Conservation (phyloP, 306 rosid species). For the Hippophae tibetana region DNA sequence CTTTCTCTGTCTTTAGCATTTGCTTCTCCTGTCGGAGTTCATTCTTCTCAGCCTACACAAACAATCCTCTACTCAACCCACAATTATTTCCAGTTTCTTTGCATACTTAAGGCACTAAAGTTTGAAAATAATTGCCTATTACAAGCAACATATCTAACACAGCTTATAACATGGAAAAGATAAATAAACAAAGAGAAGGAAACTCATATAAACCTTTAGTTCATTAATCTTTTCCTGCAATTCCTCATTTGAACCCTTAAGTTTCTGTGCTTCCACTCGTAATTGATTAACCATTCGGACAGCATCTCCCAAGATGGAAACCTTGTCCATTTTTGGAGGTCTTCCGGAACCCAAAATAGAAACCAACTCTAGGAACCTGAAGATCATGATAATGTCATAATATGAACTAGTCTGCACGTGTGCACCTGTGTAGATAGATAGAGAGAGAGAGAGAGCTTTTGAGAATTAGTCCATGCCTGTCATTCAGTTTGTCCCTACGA, state of each 20-base stretch:
- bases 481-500: slow-evolving; percentile 81
- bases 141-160: background rate
- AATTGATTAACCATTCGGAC: slow-evolving; percentile 50
- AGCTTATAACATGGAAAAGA: background rate
- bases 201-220: slow-evolving; percentile 44
- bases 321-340: slow-evolving; percentile 76
- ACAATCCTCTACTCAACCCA: slow-evolving; percentile 9
- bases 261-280: slow-evolving; percentile 50
- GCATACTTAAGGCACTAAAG: background rate
- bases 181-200: slow-evolving; percentile 2
- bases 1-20: slow-evolving; percentile 72
- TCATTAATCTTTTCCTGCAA: slow-evolving; percentile 60
- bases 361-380: slow-evolving; percentile 83
- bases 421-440: slow-evolving; percentile 15
- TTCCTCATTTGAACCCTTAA: slow-evolving; percentile 48
- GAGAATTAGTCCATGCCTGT: slow-evolving; percentile 44
- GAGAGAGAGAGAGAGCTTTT: slow-evolving; percentile 14
- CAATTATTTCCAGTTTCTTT: background rate
- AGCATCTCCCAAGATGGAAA: slow-evolving; percentile 63
- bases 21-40: slow-evolving; percentile 94
- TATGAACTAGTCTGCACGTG: slow-evolving; percentile 12
- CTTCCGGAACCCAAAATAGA: slow-evolving; percentile 68
- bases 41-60: slow-evolving; percentile 72
- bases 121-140: background rate
- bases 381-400: slow-evolving; percentile 20